phyloP scores from a whole-genome alignment of 2,329 filamentous ascomycete species.

The Alternaria incomplexa region DNA sequence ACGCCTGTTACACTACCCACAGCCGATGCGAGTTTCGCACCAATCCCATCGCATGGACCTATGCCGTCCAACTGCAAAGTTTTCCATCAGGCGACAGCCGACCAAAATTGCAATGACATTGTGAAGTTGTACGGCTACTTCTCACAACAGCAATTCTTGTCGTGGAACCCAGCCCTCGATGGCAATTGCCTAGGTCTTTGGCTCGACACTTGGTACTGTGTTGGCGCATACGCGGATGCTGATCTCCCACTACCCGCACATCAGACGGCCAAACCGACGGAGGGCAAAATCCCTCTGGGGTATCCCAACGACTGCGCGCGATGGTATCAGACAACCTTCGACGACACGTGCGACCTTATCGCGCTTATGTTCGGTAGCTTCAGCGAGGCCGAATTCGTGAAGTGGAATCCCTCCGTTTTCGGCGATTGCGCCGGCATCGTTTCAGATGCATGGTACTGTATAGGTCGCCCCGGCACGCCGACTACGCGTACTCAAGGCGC shows the following conservation, averaged over 20 bases:
- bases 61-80: neutral
- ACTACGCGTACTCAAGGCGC: neutral
- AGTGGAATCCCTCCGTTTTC: neutral
- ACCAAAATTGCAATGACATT: neutral
- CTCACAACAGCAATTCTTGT: neutral
- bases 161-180: neutral
- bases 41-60: neutral
- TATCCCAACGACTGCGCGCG: neutral
- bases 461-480: neutral
- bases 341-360: neutral
- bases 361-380: neutral
- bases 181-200: neutral
- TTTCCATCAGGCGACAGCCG: neutral
- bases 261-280: neutral
- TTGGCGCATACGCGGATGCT: neutral
- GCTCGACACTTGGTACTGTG: constrained; percentile 1
- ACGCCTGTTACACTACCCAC: neutral
- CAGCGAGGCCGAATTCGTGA: neutral
- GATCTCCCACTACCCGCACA: neutral
- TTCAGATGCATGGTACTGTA: neutral
- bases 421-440: neutral
- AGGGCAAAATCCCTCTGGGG: neutral
- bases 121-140: neutral
- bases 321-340: neutral
- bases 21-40: neutral